Base-by-base conservation (phyloP, 768 basidiomycete species). In the Rhodotorula paludigena region DNA sequence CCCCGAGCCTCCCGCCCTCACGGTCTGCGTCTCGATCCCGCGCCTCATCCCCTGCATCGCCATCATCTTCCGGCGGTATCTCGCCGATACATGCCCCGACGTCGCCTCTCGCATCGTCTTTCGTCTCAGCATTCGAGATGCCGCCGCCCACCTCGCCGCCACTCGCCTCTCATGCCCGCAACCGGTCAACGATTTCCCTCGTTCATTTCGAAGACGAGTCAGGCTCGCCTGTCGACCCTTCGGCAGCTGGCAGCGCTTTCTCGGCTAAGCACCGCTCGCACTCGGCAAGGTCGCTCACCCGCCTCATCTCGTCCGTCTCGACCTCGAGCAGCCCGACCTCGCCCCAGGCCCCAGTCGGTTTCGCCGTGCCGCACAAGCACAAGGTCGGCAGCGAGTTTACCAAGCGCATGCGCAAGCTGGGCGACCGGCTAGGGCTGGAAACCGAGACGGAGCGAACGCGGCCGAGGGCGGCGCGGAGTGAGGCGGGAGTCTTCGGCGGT, bases 401-500 rank as follows among this genome's bases (percentile, higher is more conserved):
- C 25, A 63, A 74, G 60, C 55, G 61, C 25, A 42, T 76, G 20
- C 66, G 69, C 47, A 63, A 67, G 33, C 28, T 76, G 6, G 69
- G 75, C 3, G 74, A 73, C 33, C 51, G 57, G 20, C 58, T 75
- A 20, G 73, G 75, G 5, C 42, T 75, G 32, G 76, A 78, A 41
- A 51, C 74, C 11, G 71, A 72, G 41, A 63, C 60, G 33, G 33
- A 48, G 11, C 18, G 58, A 7, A 66, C 75, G 30, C 53, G 80
- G n/a, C 80, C 80, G 1, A 71, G 76, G 36, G 78, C 81, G 55
- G 81, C 83, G 11, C 79, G 83, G 64, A 85, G 79, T 21, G 59
- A 54, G 0, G 67, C 62, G 36, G 67, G 67, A 12, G 67, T 68
- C 5, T 68, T 68, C 28, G 67, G 62, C 11, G 67, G 67, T 0